Percentiles rank a stretch among this genome's conserved stretches.
These are phyloP conservation scores for Pseudogymnoascus sp. DNA, from an alignment of 2,329 filamentous ascomycete genomes.

Conservation along the genomic window DNA sequence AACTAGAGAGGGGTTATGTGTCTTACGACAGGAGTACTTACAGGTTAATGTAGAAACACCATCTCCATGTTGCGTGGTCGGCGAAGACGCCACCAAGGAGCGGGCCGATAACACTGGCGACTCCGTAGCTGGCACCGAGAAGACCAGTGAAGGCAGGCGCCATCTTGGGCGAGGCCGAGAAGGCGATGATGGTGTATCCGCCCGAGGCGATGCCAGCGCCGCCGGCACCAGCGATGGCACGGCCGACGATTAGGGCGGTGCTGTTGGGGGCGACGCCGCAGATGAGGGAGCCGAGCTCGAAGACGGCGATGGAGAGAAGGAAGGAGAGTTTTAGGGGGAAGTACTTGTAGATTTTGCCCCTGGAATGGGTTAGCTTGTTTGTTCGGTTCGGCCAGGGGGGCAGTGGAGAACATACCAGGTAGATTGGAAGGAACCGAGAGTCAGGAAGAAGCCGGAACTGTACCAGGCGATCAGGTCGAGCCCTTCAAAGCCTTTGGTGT, in stretches of 20 bases:
- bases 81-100: constrained; percentile 27
- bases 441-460: constrained; percentile 46
- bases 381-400: neutral
- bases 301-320: constrained; percentile 19
- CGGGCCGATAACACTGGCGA: constrained; percentile 21
- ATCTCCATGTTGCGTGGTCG: constrained; percentile 29
- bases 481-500: constrained; percentile 37
- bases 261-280: constrained; percentile 22
- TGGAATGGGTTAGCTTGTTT: neutral
- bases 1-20: constrained; percentile 19
- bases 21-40: constrained; percentile 22
- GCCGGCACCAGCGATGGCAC: constrained; percentile 23
- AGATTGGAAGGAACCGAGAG: constrained; percentile 23
- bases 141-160: constrained; percentile 20
- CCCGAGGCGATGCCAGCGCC: constrained; percentile 26
- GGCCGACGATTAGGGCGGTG: constrained; percentile 22
- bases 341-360: constrained; percentile 19
- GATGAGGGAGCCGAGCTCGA: constrained; percentile 24
- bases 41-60: constrained; percentile 33
- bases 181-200: constrained; percentile 34
- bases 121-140: constrained; percentile 20
- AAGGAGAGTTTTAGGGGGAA: constrained; percentile 19
- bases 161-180: constrained; percentile 21
- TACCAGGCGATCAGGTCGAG: constrained; percentile 52
- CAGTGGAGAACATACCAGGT: neutral